Percentiles rank a stretch among this genome's conserved stretches.
Evolutionary conservation across 2,329 filamentous ascomycete genomes (phyloP).

Genomic region (Pyricularia grisea): DNA sequence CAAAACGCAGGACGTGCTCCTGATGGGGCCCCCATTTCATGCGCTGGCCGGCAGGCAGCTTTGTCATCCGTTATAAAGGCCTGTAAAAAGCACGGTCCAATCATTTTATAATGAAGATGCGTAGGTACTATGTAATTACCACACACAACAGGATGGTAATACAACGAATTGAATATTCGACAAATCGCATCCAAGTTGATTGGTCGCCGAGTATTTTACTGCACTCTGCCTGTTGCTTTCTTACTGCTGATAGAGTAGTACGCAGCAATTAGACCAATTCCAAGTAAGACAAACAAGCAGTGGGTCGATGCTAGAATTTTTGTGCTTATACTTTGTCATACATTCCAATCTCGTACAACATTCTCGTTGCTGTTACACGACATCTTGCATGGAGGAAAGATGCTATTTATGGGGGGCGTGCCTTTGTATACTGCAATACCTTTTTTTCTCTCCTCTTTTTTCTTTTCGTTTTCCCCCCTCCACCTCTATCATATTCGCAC

Average conservation of each 20-base stretch:
- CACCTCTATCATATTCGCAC: not conserved
- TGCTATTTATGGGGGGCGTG: constrained; percentile 1
- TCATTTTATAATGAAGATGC: no score
- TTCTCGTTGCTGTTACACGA: not conserved
- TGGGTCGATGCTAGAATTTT: not conserved
- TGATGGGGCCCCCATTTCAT: not conserved
- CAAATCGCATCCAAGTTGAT: not conserved
- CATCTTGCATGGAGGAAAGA: not conserved
- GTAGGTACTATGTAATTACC: no score
- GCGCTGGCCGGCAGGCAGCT: not conserved
- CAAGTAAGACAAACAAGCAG: not conserved
- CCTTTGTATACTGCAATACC: not conserved
- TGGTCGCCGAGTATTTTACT: not conserved
- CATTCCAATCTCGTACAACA: not conserved
- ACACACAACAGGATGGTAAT: not conserved
- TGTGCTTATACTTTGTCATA: not conserved
- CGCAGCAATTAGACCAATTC: not conserved
- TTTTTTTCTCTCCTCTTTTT: not conserved
- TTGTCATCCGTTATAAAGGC: not conserved
- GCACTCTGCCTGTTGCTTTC: not conserved
- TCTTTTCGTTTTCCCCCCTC: not conserved
- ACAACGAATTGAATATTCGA: not conserved
- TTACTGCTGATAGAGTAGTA: not conserved
- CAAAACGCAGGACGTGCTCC: not conserved
- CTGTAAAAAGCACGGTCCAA: not conserved